These are phyloP conservation scores for Phlyctochytrium arcticum DNA, from an alignment of 192 early-diverging fungal species.

Conservation along the genomic window DNA sequence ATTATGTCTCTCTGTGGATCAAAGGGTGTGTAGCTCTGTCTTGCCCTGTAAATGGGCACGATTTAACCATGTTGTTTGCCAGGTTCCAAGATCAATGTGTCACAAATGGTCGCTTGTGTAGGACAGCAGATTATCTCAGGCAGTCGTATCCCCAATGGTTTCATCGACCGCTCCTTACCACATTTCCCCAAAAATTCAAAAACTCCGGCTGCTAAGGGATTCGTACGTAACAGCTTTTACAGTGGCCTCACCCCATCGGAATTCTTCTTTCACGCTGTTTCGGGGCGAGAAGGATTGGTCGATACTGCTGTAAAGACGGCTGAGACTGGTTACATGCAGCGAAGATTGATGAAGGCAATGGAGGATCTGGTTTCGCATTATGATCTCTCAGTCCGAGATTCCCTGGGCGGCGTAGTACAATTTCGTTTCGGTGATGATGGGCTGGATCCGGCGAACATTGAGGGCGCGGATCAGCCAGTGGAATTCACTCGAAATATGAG, in stretches of 20 bases:
- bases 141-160: constrained; percentile 93
- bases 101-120: constrained; percentile 99
- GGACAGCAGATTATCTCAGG: constrained; percentile 99
- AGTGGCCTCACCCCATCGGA: constrained; percentile 92
- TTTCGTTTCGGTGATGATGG: constrained; percentile 96
- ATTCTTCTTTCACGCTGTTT: constrained; percentile 98
- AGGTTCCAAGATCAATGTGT: constrained; percentile 96
- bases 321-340: constrained; percentile 98
- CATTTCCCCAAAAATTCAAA: constrained; percentile 95
- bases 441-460: constrained; percentile 89
- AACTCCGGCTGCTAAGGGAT: constrained; percentile 91
- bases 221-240: constrained; percentile 96
- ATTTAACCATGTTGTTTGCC: background rate
- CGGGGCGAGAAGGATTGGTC: constrained; percentile 98
- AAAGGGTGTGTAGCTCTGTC: constrained; percentile 57
- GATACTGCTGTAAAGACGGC: constrained; percentile 99
- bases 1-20: constrained; percentile 99
- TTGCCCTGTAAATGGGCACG: background rate
- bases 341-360: constrained; percentile 92
- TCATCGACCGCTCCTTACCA: constrained; percentile 93
- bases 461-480: constrained; percentile 86
- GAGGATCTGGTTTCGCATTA: constrained; percentile 96
- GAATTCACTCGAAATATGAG: constrained; percentile 79
- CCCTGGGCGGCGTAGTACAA: constrained; percentile 87
- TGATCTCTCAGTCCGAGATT: constrained; percentile 90